Conservation (phyloP, 768 basidiomycete species). For the Tricholoma hemisulphureum region DNA sequence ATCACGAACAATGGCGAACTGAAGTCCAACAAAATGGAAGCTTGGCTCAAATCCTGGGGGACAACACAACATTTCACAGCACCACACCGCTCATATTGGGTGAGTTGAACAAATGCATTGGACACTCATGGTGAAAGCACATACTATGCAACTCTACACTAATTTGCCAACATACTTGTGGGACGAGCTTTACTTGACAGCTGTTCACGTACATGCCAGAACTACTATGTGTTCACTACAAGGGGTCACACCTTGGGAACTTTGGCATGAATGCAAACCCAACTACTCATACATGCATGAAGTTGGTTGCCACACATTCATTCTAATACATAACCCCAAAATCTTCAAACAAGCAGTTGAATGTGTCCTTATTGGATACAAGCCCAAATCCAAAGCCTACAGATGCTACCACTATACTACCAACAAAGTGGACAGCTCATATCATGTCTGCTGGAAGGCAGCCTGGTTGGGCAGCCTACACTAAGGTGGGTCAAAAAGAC, state of each 20-base stretch:
- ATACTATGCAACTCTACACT: slow-evolving; percentile 24
- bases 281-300: slow-evolving; percentile 29
- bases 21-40: slow-evolving; percentile 5
- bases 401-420: slow-evolving; percentile 26
- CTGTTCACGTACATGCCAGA: slow-evolving; percentile 12
- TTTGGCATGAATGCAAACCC: slow-evolving; percentile 20
- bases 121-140: slow-evolving; percentile 26
- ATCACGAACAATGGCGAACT: slow-evolving; percentile 23
- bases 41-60: slow-evolving; percentile 14
- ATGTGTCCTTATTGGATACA: slow-evolving; percentile 40
- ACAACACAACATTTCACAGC: slow-evolving; percentile 18
- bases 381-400: slow-evolving; percentile 31
- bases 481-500: no score
- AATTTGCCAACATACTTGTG: slow-evolving; percentile 24
- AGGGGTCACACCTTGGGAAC: slow-evolving; percentile 20
- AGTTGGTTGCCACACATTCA: slow-evolving; percentile 35
- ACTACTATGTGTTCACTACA: slow-evolving; percentile 4
- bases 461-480: no score
- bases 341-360: slow-evolving; percentile 22
- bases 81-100: slow-evolving; percentile 33
- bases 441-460: no score
- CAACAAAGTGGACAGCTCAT: slow-evolving; percentile 17
- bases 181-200: slow-evolving; percentile 29
- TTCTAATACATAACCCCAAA: slow-evolving; percentile 31
- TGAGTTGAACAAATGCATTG: slow-evolving; percentile 31